Evolutionary conservation across 2,329 filamentous ascomycete genomes (phyloP).

Genomic region (Cladophialophora immunda): DNA sequence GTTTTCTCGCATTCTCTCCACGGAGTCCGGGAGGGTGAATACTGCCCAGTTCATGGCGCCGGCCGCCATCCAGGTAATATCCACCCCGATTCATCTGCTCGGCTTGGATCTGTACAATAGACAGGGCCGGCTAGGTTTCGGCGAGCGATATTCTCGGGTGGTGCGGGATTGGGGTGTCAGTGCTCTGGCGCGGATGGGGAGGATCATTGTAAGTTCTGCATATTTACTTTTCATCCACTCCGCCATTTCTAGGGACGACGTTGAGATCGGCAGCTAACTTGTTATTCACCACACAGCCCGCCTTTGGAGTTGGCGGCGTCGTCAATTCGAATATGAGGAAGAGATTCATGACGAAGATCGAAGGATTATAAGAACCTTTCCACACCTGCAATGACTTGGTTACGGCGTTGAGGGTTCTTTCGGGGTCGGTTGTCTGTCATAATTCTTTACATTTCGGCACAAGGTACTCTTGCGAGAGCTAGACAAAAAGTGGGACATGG

Average conservation of each 20-base stretch:
- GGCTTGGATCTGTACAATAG: constrained; percentile 87
- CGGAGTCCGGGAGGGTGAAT: constrained; percentile 37
- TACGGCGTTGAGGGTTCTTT: background rate
- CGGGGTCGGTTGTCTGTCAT: background rate
- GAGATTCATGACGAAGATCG: constrained; percentile 38
- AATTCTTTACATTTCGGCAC: background rate
- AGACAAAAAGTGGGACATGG: background rate
- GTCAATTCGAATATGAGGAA: constrained; percentile 67
- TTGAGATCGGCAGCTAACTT: constrained; percentile 7
- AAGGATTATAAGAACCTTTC: constrained; percentile 13
- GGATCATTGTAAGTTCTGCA: constrained; percentile 61
- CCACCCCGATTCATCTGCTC: constrained; percentile 82
- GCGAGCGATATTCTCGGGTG: constrained; percentile 69
- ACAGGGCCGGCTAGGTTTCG: constrained; percentile 53
- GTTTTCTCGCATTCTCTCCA: constrained; percentile 50
- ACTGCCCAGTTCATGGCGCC: constrained; percentile 82
- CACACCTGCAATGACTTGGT: background rate
- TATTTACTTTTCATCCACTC: background rate
- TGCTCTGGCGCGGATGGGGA: constrained; percentile 75
- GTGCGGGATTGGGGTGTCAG: constrained; percentile 78
- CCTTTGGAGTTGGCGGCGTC: constrained; percentile 86
- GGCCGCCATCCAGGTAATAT: constrained; percentile 77
- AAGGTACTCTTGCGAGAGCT: background rate
- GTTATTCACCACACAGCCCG: constrained; percentile 65
- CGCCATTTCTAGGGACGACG: background rate